Evolutionary conservation across 2,329 filamentous ascomycete genomes (phyloP).

Genomic region (Trichoderma oligosporum): DNA sequence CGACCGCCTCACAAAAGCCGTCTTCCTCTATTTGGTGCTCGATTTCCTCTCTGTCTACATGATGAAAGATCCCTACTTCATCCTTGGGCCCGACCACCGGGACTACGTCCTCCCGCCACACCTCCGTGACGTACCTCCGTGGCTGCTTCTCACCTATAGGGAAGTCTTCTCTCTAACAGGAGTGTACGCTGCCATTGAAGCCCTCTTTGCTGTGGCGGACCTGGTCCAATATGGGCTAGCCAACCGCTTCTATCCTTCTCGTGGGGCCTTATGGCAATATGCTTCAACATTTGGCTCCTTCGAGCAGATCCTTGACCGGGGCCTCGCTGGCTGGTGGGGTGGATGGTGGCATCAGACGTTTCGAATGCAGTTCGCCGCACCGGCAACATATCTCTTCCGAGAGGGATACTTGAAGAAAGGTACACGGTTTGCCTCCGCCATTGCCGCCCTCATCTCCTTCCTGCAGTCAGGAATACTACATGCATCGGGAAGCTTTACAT

Average conservation of each 20-base stretch:
- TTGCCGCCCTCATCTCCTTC: conserved; percentile 48
- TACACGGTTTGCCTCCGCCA: conserved; percentile 25
- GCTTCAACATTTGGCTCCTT: conserved; percentile 55
- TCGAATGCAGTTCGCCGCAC: conserved; percentile 65
- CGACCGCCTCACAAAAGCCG: conserved; percentile 43
- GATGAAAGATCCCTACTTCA: conserved; percentile 76
- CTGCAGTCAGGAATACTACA: conserved; percentile 66
- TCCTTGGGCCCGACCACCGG: conserved; percentile 46
- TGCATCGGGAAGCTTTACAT: conserved; percentile 63
- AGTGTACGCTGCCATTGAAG: conserved; percentile 58
- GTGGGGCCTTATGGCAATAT: conserved; percentile 50
- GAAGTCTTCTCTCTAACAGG: conserved; percentile 52
- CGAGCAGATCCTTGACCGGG: conserved; percentile 57
- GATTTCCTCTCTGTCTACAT: conserved; percentile 67
- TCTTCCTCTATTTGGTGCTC: conserved; percentile 60
- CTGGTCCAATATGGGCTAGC: conserved; percentile 51
- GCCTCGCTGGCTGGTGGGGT: conserved; percentile 79
- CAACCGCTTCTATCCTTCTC: conserved; percentile 49
- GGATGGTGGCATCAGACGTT: conserved; percentile 90
- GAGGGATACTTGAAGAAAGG: conserved; percentile 38
- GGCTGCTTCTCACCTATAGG: conserved; percentile 53
- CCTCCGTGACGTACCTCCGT: conserved; percentile 40
- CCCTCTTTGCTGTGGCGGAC: conserved; percentile 58
- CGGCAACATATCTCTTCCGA: conserved; percentile 46
- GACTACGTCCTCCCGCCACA: conserved; percentile 39